phyloP scores from a whole-genome alignment of 805 yeast genomes.

The Yarrowia hollandica region DNA sequence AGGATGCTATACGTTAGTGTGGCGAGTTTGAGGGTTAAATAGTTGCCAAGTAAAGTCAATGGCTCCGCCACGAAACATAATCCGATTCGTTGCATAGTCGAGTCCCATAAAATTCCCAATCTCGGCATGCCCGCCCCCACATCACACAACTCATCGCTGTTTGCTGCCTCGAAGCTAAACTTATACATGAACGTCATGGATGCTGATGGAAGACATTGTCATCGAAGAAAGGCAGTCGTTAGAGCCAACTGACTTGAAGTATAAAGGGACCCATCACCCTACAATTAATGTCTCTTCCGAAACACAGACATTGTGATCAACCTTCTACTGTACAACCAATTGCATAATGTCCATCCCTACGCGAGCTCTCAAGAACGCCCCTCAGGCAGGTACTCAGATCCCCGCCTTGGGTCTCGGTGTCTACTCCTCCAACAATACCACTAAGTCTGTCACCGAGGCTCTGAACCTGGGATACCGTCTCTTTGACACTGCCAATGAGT shows the following conservation, averaged over 20 bases:
- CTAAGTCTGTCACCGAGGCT: slow-evolving; percentile 73
- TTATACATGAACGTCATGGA: background rate
- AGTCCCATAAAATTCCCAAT: too few species aligned
- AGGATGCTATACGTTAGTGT: background rate
- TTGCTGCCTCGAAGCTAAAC: slow-evolving; percentile 12
- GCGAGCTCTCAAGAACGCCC: slow-evolving; percentile 17
- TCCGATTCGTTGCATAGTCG: too few species aligned
- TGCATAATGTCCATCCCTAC: background rate
- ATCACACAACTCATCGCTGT: too few species aligned
- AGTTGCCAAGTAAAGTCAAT: background rate
- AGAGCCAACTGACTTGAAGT: background rate
- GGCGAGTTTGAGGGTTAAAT: background rate
- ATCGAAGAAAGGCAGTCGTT: background rate
- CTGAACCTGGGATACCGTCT: slow-evolving; percentile 80
- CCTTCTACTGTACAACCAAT: background rate
- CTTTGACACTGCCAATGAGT: slow-evolving; percentile 70
- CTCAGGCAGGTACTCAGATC: slow-evolving; percentile 51
- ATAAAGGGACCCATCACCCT: background rate
- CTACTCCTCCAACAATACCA: slow-evolving; percentile 46
- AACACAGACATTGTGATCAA: background rate
- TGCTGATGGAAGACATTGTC: background rate
- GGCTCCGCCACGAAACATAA: background rate
- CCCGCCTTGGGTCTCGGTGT: slow-evolving; percentile 77
- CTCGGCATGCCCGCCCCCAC: too few species aligned
- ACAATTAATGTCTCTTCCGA: background rate